Conservation (phyloP, 306 rosid species). For the Abrus precatorius region DNA sequence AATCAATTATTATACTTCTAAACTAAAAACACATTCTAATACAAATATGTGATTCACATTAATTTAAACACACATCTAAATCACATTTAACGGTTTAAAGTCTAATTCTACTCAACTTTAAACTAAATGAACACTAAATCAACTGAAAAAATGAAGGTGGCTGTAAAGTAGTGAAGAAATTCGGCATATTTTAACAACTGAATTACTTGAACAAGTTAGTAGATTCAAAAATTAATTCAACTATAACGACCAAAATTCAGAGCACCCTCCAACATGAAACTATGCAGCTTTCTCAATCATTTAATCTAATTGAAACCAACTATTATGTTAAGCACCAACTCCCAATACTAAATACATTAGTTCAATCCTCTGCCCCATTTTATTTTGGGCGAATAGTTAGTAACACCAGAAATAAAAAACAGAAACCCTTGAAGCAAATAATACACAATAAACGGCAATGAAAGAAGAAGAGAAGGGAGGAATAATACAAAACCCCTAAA, state of each 20-base stretch:
- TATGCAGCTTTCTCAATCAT: slow-evolving; percentile 33
- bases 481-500: no score
- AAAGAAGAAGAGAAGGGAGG: background rate
- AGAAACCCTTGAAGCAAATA: background rate
- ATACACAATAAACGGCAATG: background rate
- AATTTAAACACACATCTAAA: no score
- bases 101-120: no score
- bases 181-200: slow-evolving; percentile 11
- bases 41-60: no score
- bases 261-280: slow-evolving; percentile 25
- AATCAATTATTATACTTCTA: no score
- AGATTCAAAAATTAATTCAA: background rate
- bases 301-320: slow-evolving; percentile 5
- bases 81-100: no score
- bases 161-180: slow-evolving; percentile 24
- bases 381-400: background rate
- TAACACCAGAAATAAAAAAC: background rate
- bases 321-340: background rate
- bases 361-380: background rate
- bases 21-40: no score
- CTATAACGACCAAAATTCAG: slow-evolving; percentile 7
- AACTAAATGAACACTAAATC: background rate
- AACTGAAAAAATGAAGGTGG: slow-evolving; percentile 1
- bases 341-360: slow-evolving; percentile 4
- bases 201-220: slow-evolving; percentile 11